Conservation (phyloP, 1,284 basidiomycete genomes). For the Ustilago xerochloae region DNA sequence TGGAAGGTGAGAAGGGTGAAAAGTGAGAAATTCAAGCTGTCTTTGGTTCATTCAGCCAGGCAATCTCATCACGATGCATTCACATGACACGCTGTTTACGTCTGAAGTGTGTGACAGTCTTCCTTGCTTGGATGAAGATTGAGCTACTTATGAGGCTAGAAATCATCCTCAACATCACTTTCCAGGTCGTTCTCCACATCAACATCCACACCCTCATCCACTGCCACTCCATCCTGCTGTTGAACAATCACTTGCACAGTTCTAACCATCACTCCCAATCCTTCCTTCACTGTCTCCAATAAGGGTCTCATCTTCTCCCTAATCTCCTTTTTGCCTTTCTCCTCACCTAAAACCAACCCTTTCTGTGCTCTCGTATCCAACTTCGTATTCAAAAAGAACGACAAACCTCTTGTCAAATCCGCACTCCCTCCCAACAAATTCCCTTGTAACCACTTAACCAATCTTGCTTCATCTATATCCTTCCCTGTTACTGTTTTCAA, state of each 20-base stretch:
- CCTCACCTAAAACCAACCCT: constrained; percentile 26
- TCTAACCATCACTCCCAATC: constrained; percentile 3
- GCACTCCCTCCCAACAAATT: constrained; percentile 44
- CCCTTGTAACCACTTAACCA: constrained; percentile 31
- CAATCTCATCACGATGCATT: too few species aligned
- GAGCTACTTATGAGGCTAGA: background rate
- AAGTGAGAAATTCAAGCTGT: background rate
- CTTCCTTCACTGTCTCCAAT: constrained; percentile 21
- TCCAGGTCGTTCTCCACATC: constrained; percentile 2
- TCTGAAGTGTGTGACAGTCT: too few species aligned
- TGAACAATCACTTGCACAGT: constrained; percentile 35
- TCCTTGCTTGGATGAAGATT: too few species aligned
- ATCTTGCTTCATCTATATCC: constrained; percentile 5
- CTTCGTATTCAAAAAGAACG: constrained; percentile 52
- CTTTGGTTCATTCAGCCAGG: too few species aligned
- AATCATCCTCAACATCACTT: constrained; percentile 11
- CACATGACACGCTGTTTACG: too few species aligned
- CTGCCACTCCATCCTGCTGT: constrained; percentile 18
- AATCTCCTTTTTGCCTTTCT: constrained; percentile 6
- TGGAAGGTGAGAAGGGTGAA: background rate
- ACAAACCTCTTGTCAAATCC: constrained; percentile 52
- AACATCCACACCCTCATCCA: background rate
- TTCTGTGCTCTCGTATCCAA: constrained; percentile 28
- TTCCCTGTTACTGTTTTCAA: constrained; percentile 16
- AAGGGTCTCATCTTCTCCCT: constrained; percentile 11